A percentile compares a stretch with the other conserved stretches of the same genome.
Conservation (phyloP, 73 alveolate genomes). For the Paramecium caudatum region DNA sequence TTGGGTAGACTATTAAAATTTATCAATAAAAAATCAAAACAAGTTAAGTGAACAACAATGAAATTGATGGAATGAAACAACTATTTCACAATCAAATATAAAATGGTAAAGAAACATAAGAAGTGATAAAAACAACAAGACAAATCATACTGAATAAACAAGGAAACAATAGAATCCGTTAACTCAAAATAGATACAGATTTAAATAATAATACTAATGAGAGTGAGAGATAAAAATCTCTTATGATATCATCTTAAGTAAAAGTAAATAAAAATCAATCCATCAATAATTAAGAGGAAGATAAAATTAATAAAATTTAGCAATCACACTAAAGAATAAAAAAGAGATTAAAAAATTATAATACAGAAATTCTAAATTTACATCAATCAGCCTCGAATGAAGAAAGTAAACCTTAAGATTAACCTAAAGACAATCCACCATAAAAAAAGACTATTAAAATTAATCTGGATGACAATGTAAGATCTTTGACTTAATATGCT, state of each 20-base stretch:
- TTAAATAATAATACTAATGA: neutral
- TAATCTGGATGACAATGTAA: too few species aligned
- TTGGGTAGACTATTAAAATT: neutral
- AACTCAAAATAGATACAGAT: neutral
- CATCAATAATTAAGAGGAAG: neutral
- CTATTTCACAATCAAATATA: neutral
- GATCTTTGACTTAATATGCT: slow-evolving; percentile 13
- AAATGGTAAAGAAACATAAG: neutral
- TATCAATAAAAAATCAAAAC: neutral
- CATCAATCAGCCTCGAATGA: too few species aligned
- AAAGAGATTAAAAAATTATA: neutral
- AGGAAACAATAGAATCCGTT: neutral
- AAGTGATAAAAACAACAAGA: neutral
- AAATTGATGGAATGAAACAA: neutral
- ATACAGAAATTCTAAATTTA: neutral
- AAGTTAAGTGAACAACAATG: neutral
- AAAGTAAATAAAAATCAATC: neutral
- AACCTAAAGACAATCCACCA: neutral
- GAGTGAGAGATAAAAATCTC: neutral
- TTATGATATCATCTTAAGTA: neutral
- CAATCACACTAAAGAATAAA: too few species aligned
- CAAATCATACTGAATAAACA: neutral
- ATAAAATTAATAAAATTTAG: neutral
- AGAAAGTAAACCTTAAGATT: neutral
- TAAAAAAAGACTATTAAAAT: neutral